These are phyloP conservation scores for Bruguiera parviflora DNA, from an alignment of 345 rosid species.

Conservation along the genomic window DNA sequence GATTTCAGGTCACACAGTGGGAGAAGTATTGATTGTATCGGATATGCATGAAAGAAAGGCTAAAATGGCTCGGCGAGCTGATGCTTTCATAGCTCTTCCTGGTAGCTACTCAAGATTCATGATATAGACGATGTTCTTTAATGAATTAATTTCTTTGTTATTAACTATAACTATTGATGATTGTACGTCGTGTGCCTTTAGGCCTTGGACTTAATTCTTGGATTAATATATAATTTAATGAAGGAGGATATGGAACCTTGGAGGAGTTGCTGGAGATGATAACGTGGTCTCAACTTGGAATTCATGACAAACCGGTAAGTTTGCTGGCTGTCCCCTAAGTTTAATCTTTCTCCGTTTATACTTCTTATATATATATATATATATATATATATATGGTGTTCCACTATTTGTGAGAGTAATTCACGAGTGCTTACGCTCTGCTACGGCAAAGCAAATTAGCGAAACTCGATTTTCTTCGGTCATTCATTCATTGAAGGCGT, in stretches of 20 bases:
- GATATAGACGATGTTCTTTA: neutral
- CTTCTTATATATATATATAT: no score
- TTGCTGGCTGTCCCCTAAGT: no score
- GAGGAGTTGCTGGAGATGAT: conserved; percentile 63
- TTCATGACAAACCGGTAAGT: conserved; percentile 57
- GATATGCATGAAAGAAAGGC: conserved; percentile 48
- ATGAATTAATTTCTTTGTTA: neutral
- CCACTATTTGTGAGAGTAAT: no score
- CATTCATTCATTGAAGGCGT: no score
- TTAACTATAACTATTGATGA: neutral
- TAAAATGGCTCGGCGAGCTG: conserved; percentile 38
- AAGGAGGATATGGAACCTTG: conserved; percentile 65
- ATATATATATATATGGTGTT: no score
- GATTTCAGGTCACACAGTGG: conserved; percentile 36
- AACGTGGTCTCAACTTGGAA: conserved; percentile 62
- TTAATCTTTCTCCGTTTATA: no score
- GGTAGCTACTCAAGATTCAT: conserved; percentile 11
- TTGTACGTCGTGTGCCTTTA: no score
- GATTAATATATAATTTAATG: neutral
- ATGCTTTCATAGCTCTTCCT: conserved; percentile 46
- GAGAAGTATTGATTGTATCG: conserved; percentile 35
- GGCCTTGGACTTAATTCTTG: no score
- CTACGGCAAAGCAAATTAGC: no score
- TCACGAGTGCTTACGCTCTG: no score
- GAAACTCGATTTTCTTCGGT: no score